phyloP scores from a whole-genome alignment of 345 rosid genomes.

The Anacardium occidentale region DNA sequence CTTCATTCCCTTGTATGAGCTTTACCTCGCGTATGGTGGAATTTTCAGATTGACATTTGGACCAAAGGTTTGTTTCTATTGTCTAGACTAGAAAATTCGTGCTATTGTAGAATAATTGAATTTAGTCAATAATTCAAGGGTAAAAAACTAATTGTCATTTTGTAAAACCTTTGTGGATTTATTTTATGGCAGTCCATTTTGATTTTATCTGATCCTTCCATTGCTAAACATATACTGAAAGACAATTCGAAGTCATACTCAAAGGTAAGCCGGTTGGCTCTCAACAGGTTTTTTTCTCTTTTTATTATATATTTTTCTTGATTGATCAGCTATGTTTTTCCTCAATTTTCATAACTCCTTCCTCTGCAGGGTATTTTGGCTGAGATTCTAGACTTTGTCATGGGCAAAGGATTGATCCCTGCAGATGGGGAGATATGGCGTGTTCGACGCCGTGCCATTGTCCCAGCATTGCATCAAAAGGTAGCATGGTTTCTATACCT shows the following conservation, averaged over 20 bases:
- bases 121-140: neutral
- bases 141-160: neutral
- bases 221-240: conserved; percentile 80
- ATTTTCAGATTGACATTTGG: conserved; percentile 90
- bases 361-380: conserved; percentile 77
- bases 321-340: neutral
- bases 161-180: conserved; percentile 12
- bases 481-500: conserved; percentile 27
- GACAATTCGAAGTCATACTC: conserved; percentile 88
- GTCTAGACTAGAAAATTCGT: neutral
- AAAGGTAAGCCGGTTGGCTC: conserved; percentile 48
- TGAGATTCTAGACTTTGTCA: conserved; percentile 93
- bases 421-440: conserved; percentile 99
- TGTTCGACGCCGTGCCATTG: conserved; percentile 84
- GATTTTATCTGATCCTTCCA: conserved; percentile 91
- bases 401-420: conserved; percentile 96
- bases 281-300: neutral
- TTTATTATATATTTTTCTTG: neutral
- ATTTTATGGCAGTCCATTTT: conserved; percentile 66
- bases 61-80: conserved; percentile 72
- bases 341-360: conserved; percentile 23
- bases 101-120: neutral
- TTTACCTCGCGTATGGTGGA: conserved; percentile 90
- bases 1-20: conserved; percentile 86
- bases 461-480: conserved; percentile 92